Evolutionary conservation across 805 yeast genomes (phyloP).

Genomic region (Ogataea ramenticola): DNA sequence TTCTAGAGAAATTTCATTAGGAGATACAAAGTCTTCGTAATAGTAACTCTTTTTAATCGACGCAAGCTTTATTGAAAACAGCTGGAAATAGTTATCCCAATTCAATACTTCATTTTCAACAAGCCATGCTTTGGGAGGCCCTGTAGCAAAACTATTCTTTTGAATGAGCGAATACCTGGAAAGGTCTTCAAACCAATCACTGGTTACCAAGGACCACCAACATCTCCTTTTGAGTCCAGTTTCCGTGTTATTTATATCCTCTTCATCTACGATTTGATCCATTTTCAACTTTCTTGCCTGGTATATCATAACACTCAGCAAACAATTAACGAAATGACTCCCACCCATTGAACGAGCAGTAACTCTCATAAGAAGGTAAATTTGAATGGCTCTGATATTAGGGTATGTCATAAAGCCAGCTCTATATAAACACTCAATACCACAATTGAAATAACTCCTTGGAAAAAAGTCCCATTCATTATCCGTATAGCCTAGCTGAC

Average conservation of each 20-base stretch:
- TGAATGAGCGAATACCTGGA: constrained; percentile 17
- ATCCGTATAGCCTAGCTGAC: constrained; percentile 13
- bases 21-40: constrained; percentile 13
- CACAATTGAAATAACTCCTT: constrained; percentile 21
- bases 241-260: not conserved
- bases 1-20: constrained; percentile 9
- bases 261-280: constrained; percentile 6
- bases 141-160: constrained; percentile 14
- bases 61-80: constrained; percentile 15
- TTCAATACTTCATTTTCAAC: constrained; percentile 6
- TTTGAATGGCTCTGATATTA: constrained; percentile 19
- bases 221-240: constrained; percentile 4
- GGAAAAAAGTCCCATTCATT: constrained; percentile 23
- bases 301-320: constrained; percentile 10
- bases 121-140: constrained; percentile 17
- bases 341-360: constrained; percentile 25
- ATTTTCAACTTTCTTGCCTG: constrained; percentile 19
- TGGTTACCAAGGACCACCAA: constrained; percentile 24
- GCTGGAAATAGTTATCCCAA: constrained; percentile 18
- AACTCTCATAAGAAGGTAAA: constrained; percentile 19
- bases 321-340: constrained; percentile 17
- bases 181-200: constrained; percentile 27
- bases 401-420: constrained; percentile 26
- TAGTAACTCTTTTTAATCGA: constrained; percentile 20
- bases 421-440: constrained; percentile 25